A percentile compares a stretch with the other conserved stretches of the same genome.
Conservation (phyloP, 148 eudicot genomes). For the Polygonum maritimum region DNA sequence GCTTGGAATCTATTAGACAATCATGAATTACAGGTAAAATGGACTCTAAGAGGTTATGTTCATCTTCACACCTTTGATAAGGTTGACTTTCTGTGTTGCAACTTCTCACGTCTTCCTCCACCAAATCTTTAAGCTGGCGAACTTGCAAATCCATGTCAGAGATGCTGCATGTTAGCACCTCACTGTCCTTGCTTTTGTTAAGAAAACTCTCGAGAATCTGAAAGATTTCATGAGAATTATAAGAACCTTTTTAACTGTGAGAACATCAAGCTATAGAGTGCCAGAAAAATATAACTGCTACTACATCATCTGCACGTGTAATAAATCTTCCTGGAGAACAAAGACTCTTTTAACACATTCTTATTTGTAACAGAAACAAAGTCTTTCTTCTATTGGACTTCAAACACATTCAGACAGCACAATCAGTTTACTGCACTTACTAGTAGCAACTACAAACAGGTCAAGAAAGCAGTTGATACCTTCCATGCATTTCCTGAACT, state of each 20-base stretch:
- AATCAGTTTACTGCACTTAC: neutral
- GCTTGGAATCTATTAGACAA: neutral
- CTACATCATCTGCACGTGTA: neutral
- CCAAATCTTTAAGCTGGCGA: conserved; percentile 47
- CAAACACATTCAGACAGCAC: neutral
- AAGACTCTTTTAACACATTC: neutral
- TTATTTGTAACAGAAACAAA: neutral
- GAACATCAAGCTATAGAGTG: neutral
- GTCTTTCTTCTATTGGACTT: neutral
- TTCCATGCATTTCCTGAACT: conserved; percentile 93
- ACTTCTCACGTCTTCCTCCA: conserved; percentile 59
- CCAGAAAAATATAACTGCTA: neutral
- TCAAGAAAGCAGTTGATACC: conserved; percentile 25
- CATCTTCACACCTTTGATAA: conserved; percentile 47
- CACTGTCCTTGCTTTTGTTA: conserved; percentile 52
- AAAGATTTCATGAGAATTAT: conserved; percentile 9
- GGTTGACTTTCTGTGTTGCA: conserved; percentile 44
- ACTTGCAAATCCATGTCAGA: conserved; percentile 45
- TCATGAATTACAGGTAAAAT: neutral
- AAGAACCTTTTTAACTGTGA: neutral
- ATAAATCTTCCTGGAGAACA: neutral
- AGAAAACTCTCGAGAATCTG: conserved; percentile 74
- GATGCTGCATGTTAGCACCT: conserved; percentile 20
- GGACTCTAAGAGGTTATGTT: neutral
- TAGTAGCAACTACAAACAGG: neutral